Evolutionary conservation across 495 filamentous ascomycete species (phyloP), one percentile per base, ranked within the genome.

Genomic region (Penicillium canescens): DNA sequence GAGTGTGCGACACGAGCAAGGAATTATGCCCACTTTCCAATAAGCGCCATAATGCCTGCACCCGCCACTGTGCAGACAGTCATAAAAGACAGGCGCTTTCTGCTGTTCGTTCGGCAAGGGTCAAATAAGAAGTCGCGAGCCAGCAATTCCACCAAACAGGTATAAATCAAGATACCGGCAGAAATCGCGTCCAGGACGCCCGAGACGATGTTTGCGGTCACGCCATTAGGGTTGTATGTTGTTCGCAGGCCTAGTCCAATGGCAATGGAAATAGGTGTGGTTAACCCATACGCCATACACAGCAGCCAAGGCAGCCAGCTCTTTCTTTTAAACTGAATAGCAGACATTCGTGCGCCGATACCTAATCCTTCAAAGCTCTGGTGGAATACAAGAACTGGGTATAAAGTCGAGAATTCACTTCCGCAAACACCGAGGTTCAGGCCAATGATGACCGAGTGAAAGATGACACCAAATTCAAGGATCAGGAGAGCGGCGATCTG

Each of bases 391-490:
- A 90, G 73, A 11, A 89, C 87, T 28, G 86, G 73, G 61, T 86
- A 88, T 12, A 90, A 77, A 3, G 86, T 77, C 14, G 68, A 74
- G 65, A 90, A 88, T 40, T 88, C 81, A 0, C 72, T 52, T 21
- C 84, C 84, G 0, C 81, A 67, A 10, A 87, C 84, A 9, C 83
- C 85, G 5, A 90, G 82, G 3, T 83, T 88, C 1, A 90, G 76
- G 13, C 86, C 86, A 39, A 90, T 86, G 66, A 90, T 87, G 42
- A 90, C 78, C 43, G 83, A 86, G 67, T 90, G 86, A 61, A 90
- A 88, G 42, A 90, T 78, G 51, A 90, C 80, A 20, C 86, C 86
- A 55, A 88, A 89, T 58, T 90, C 86, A 46, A 90, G 82, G 18
- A 77, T 67, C 14, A 70, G 57, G 57, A 77, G 65, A 0, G 74